Base-by-base conservation (phyloP, 176 grass and related monocot species). In the Rhynchospora pubera region DNA sequence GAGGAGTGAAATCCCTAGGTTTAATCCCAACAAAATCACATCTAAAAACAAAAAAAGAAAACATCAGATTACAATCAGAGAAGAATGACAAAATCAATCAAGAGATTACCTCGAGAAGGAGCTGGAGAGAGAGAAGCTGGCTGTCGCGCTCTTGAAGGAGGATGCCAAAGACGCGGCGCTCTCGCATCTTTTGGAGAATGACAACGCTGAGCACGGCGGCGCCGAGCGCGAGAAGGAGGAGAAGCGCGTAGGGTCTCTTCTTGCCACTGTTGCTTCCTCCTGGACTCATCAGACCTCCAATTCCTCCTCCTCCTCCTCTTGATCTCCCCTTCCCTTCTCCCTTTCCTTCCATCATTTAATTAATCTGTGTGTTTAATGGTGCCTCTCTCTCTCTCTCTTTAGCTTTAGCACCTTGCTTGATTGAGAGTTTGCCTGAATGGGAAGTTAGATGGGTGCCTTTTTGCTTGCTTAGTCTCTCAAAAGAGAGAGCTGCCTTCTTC, bases 141-240 rank as follows among this genome's bases (percentile, higher is more conserved):
- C 64, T 69, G 44, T 93, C 92, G 3, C 87, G 85, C n/a, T 98
- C 90, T 73, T 84, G 87, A 21, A 98, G 83, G 34, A 86, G 81
- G 24, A 84, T 70, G 8, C 83, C 56, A 12, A 91, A 86, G 32
- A 88, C 46, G 0, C 84, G 90, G 60, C 80, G 87, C 85, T 98
- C 96, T 85, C 90, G 78, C 57, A 87, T 88, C 85, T 94, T 98
- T 46, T 98, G 89, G 65, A 93, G 84, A 75, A 93, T 73, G 0
- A 91, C 84, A 16, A 89, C 30, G 70, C 90, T 87, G 60, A 97
- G 23, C 46, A 89, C 81, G 0, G 89, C 84, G 0, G 75, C 84
- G 0, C 85, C 86, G 0, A 98, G 82, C 3, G 84, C 89, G 62
- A 98, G 84, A 23, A 98, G 62, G 64, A 98, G 77, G 19, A 94